Evolutionary conservation across 176 grass and related monocot species (phyloP).

Genomic region (Microstegium vimineum): DNA sequence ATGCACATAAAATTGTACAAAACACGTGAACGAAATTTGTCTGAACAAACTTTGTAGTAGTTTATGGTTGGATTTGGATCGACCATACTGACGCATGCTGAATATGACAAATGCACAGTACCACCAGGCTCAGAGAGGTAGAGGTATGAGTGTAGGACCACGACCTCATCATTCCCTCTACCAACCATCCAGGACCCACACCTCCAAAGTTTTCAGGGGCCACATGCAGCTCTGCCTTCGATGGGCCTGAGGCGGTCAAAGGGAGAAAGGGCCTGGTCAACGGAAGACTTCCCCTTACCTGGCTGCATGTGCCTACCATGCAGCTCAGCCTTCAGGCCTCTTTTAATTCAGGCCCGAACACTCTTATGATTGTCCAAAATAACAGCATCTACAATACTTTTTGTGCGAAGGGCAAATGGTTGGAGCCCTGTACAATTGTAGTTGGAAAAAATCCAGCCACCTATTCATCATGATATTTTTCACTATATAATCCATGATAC

Average conservation of each 20-base stretch:
- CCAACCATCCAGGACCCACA: not conserved
- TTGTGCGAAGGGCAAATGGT: not conserved
- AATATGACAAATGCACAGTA: not conserved
- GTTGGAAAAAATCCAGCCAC: not conserved
- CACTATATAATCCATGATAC: not conserved
- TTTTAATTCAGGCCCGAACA: not conserved
- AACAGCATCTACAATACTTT: not conserved
- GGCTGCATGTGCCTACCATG: conserved; percentile 11
- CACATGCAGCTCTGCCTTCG: conserved; percentile 22
- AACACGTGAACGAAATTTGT: not conserved
- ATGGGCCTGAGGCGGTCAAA: conserved; percentile 14
- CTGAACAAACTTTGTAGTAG: not conserved
- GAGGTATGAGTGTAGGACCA: not conserved
- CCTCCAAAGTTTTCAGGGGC: not conserved
- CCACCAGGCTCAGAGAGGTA: not conserved
- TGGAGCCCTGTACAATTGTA: not conserved
- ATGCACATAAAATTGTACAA: not conserved
- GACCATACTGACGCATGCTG: not conserved
- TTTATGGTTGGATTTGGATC: not conserved
- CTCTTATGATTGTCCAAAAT: not conserved
- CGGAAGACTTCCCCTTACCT: not conserved
- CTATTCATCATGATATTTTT: not conserved
- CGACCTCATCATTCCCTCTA: not conserved
- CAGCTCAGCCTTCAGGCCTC: not conserved
- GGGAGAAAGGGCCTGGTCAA: not conserved